These are phyloP conservation scores for Cyberlindnera meyerae DNA, from an alignment of 805 yeast genomes.

Conservation along the genomic window DNA sequence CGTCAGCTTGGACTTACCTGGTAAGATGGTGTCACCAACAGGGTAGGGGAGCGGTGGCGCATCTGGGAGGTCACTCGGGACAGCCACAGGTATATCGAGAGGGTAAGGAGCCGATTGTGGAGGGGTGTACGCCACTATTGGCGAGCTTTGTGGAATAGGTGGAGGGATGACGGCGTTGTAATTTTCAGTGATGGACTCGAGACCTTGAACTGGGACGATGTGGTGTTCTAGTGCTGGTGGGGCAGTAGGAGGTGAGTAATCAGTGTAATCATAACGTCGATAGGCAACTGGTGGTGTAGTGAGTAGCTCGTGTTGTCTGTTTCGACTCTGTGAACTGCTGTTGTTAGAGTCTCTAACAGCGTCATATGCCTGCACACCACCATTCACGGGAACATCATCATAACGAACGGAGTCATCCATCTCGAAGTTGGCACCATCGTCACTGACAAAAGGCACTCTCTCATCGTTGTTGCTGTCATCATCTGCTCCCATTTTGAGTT, in stretches of 20 bases:
- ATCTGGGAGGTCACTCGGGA: conserved; percentile 6
- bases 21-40: conserved; percentile 4
- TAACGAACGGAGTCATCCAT: conserved; percentile 14
- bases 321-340: conserved; percentile 11
- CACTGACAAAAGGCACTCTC: conserved; percentile 17
- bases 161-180: too few species aligned
- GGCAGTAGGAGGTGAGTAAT: conserved; percentile 1
- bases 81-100: conserved; percentile 9
- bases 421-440: conserved; percentile 5
- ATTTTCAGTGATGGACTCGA: too few species aligned
- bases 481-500: conserved; percentile 5
- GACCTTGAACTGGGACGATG: too few species aligned
- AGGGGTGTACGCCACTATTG: too few species aligned
- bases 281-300: conserved; percentile 20
- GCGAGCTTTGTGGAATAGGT: too few species aligned
- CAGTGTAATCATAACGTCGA: conserved; percentile 17
- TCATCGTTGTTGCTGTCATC: conserved; percentile 20
- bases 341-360: conserved; percentile 17
- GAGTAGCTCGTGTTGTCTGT: conserved; percentile 13
- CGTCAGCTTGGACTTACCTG: conserved; percentile 14
- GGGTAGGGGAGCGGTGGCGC: conserved; percentile 19
- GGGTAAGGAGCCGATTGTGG: conserved; percentile 21
- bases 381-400: conserved; percentile 17
- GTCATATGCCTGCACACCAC: conserved; percentile 19
- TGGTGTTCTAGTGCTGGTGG: not conserved